phyloP scores from a whole-genome alignment of 441 rosid genomes.

The Populus hybrid region DNA sequence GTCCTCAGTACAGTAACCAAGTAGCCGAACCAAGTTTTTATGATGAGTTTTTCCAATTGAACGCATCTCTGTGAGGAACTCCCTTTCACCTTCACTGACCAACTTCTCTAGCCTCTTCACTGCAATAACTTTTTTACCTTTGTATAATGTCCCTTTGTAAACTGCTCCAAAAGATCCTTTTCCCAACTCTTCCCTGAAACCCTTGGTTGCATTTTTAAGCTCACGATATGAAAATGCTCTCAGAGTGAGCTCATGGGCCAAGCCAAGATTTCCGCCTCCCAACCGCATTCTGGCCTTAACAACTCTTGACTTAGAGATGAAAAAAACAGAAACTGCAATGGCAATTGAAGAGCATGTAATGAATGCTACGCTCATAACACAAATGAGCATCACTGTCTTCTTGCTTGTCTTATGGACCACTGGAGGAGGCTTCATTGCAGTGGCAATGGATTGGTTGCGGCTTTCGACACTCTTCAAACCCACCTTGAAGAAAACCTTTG shows the following conservation, averaged over 20 bases:
- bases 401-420: not conserved
- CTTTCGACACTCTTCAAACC: not conserved
- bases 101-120: constrained; percentile 33
- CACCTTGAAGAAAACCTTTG: constrained; percentile 26
- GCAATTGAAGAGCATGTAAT: not conserved
- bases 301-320: not conserved
- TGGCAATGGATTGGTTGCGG: not conserved
- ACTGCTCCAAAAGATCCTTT: too few relatives aligned
- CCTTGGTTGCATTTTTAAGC: not conserved
- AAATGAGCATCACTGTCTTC: not conserved
- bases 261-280: not conserved
- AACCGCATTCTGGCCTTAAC: not conserved
- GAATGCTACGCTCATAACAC: not conserved
- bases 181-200: too few relatives aligned
- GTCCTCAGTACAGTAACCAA: constrained; percentile 28
- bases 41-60: constrained; percentile 29
- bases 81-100: constrained; percentile 28
- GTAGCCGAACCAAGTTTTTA: constrained; percentile 22
- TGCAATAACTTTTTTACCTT: constrained; percentile 22
- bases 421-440: not conserved
- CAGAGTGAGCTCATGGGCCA: constrained; percentile 3
- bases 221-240: not conserved
- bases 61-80: constrained; percentile 27
- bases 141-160: too few relatives aligned
- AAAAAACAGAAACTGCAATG: not conserved